phyloP scores from a whole-genome alignment of 352 stramenopile species.

The Phytophthora lateralis region DNA sequence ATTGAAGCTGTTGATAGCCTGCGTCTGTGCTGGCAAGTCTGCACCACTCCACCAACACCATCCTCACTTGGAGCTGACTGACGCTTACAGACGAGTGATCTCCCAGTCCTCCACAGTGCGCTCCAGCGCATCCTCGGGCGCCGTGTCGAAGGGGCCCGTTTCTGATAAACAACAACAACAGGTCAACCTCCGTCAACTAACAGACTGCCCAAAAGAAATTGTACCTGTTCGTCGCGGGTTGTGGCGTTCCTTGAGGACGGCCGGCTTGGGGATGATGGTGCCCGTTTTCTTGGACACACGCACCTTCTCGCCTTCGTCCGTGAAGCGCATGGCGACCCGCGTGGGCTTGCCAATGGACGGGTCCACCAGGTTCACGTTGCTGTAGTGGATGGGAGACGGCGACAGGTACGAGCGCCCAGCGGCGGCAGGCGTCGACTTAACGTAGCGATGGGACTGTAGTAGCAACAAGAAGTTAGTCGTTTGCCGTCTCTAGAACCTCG shows the following conservation, averaged over 20 bases:
- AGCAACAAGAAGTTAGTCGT: conserved; percentile 6
- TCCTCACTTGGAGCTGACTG: conserved; percentile 14
- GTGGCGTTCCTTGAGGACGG: conserved; percentile 89
- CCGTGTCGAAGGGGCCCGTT: conserved; percentile 81
- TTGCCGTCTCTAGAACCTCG: neutral
- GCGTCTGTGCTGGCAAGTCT: neutral
- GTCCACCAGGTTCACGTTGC: conserved; percentile 87
- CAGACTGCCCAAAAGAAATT: conserved; percentile 1
- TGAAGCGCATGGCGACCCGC: conserved; percentile 79
- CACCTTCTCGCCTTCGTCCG: conserved; percentile 94
- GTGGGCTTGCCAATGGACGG: conserved; percentile 82
- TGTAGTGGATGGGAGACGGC: conserved; percentile 87
- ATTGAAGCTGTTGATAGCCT: conserved; percentile 4
- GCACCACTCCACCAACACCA: neutral
- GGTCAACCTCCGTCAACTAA: conserved; percentile 10
- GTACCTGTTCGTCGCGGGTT: conserved; percentile 80
- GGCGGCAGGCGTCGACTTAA: conserved; percentile 76
- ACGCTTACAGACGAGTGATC: conserved; percentile 61
- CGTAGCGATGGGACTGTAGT: conserved; percentile 65
- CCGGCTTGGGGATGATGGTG: conserved; percentile 95
- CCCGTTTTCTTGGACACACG: conserved; percentile 94
- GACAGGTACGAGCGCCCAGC: conserved; percentile 80
- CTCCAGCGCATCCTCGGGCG: conserved; percentile 80
- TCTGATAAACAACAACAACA: conserved; percentile 39
- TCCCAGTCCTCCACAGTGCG: conserved; percentile 83